Evolutionary conservation across 345 rosid species (phyloP).

Genomic region (Gynandropsis gynandra): DNA sequence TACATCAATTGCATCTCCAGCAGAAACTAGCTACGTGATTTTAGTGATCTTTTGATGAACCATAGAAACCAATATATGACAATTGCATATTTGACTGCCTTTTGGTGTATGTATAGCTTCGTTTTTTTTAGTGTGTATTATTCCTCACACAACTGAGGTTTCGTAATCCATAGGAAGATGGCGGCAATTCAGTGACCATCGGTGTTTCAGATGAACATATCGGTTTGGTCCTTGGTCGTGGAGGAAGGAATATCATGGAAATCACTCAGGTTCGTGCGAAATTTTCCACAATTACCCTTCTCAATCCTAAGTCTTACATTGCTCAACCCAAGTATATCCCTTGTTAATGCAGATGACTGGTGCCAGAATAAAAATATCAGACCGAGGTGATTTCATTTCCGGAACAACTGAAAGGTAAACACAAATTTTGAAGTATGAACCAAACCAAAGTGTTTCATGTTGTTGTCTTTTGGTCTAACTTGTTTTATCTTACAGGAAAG

Average conservation of each 20-base stretch:
- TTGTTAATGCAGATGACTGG: conserved; percentile 64
- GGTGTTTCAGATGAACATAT: conserved; percentile 92
- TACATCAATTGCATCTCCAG: no score
- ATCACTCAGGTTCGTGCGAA: conserved; percentile 70
- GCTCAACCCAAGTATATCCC: conserved; percentile 1
- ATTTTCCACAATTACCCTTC: background rate
- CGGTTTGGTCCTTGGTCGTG: conserved; percentile 94
- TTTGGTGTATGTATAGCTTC: no score
- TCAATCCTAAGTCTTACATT: conserved; percentile 2
- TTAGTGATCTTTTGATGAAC: no score
- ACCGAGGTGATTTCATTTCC: conserved; percentile 89
- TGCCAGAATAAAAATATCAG: conserved; percentile 89
- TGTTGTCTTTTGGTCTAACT: conserved; percentile 5
- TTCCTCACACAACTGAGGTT: no score
- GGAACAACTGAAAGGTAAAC: conserved; percentile 83
- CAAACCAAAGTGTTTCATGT: background rate
- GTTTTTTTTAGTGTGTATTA: background rate
- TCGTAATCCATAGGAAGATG: conserved; percentile 60
- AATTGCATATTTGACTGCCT: no score
- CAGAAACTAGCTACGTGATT: no score
- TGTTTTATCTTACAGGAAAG: conserved; percentile 88
- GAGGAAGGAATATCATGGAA: conserved; percentile 92
- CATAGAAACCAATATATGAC: no score
- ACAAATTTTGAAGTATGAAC: no score
- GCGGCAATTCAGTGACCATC: conserved; percentile 54